A percentile compares a stretch with the other conserved stretches of the same genome.
Evolutionary conservation across 257 asterid genomes (phyloP).

Genomic region (Solanum megistacrolobum): DNA sequence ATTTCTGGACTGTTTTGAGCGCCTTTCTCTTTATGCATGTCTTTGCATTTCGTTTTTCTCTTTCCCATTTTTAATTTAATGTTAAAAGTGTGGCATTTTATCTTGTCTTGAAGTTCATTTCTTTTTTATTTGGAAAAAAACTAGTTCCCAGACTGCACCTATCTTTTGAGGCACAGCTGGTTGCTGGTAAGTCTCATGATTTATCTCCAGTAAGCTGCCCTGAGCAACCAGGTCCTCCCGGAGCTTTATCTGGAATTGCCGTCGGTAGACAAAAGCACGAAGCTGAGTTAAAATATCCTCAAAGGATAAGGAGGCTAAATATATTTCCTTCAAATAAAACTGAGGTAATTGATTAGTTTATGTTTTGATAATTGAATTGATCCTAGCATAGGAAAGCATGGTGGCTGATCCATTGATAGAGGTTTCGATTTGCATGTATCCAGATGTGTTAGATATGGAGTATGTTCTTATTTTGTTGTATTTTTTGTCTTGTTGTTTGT

Average conservation of each 20-base stretch:
- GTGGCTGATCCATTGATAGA: not conserved
- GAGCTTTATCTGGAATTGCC: slow-evolving; percentile 40
- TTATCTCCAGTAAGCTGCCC: slow-evolving; percentile 81
- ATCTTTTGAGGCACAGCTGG: slow-evolving; percentile 90
- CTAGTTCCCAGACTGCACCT: slow-evolving; percentile 96
- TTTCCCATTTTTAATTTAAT: not conserved
- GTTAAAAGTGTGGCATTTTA: not conserved
- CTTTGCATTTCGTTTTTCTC: not conserved
- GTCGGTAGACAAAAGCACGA: slow-evolving; percentile 81
- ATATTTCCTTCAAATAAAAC: slow-evolving; percentile 83
- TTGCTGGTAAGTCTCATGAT: slow-evolving; percentile 88
- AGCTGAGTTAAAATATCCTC: slow-evolving; percentile 87
- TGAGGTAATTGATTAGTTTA: slow-evolving; percentile 48
- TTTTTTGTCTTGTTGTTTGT: not conserved
- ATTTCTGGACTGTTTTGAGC: not conserved
- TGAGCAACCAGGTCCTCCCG: slow-evolving; percentile 65
- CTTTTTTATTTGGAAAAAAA: slow-evolving; percentile 1
- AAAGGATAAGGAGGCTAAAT: slow-evolving; percentile 78
- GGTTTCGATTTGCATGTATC: not conserved
- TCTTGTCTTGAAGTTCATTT: slow-evolving; percentile 4
- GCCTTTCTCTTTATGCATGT: not conserved
- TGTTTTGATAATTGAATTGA: not conserved
- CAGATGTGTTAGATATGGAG: not conserved
- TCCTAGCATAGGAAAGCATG: not conserved
- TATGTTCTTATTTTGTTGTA: not conserved